Evolutionary conservation across 495 filamentous ascomycete species (phyloP), one percentile per base, ranked within the genome.

Genomic region (Chlorociboria aeruginascens): DNA sequence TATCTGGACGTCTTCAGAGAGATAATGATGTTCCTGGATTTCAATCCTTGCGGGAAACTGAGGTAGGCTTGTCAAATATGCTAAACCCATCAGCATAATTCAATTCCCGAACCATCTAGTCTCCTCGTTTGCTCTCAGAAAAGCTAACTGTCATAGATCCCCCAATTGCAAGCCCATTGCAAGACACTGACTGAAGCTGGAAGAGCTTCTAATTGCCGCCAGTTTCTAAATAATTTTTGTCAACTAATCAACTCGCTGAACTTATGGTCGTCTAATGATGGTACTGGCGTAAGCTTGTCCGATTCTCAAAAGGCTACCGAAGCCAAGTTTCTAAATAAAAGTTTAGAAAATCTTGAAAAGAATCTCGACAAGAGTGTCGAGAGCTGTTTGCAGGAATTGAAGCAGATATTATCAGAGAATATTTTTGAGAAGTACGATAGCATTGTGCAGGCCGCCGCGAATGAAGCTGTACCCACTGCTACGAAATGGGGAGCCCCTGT

Each of bases 101-200:
- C 20, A 1, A 25, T 4, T 25, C 20, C 4, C 20, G 4, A 25
- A 1, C 20, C 20, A 25, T 25, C 4, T 1, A 25, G 20, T 25
- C 20, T 25, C 20, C 20, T 25, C 14, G 16, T 16, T 11, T 12
- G 41, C 10, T 6, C 32, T 1, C 20, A 25, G 20, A 25, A 25
- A 25, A 25, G 1, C 33, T 36, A 59, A 3, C 56, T 55, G 17
- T 66, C 69, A 0, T 70, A 74, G 56, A 74, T 85, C 17, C 78
- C 76, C 0, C 64, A 64, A 35, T 59, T 85, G 4, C 71, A 76
- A 56, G 55, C 50, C 3, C 78, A 83, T 53, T 80, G 77, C 45
- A 65, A 66, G 38, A 66, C 65, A 29, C 60, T 78, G 9, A 78
- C 76, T 1, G 66, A 74, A 50, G 59, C 59, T 13, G 70, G 69